These are phyloP conservation scores for Aegilops longissima DNA, from an alignment of 176 grass and related monocot species.

Conservation along the genomic window DNA sequence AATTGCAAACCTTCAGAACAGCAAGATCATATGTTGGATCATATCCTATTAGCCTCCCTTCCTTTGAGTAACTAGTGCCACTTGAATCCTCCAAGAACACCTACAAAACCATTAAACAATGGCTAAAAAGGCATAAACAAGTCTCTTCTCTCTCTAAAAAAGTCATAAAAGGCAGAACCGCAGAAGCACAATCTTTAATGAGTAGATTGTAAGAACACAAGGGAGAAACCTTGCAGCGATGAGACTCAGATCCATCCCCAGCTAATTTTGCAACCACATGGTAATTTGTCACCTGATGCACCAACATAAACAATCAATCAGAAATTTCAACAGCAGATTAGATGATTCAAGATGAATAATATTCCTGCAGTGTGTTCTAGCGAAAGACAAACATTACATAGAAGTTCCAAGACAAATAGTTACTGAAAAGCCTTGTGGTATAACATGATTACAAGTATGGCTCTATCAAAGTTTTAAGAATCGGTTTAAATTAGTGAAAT, in stretches of 20 bases:
- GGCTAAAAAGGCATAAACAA: neutral
- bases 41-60: conserved; percentile 68
- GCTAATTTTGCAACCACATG: conserved; percentile 79
- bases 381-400: neutral
- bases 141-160: neutral
- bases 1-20: conserved; percentile 62
- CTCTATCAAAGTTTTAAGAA: neutral
- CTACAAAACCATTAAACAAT: conserved; percentile 22
- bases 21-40: conserved; percentile 81
- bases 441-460: neutral
- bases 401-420: neutral
- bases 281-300: conserved; percentile 84
- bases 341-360: neutral
- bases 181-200: neutral
- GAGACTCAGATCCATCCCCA: conserved; percentile 51
- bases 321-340: neutral
- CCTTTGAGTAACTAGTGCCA: conserved; percentile 62
- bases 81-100: conserved; percentile 66
- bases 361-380: neutral
- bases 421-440: neutral
- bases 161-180: neutral
- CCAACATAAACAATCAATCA: neutral
- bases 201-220: neutral
- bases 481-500: neutral
- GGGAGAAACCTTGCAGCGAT: conserved; percentile 63